Evolutionary conservation across 331 rosid genomes (phyloP), one percentile per base, ranked within the genome.

Genomic region (Phaseolus coccineus): DNA sequence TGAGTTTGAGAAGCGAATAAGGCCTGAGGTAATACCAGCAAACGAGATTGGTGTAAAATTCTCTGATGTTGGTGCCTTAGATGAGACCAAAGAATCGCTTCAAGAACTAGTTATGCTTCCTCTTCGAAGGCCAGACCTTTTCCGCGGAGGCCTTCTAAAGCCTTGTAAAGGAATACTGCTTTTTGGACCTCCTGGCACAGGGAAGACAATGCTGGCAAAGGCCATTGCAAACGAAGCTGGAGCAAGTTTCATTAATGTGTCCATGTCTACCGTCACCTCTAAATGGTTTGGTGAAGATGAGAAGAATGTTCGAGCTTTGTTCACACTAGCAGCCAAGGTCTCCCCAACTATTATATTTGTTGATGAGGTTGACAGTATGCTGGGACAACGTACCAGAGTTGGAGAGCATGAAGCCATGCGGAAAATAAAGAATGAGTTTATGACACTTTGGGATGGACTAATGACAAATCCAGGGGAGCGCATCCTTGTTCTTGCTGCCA

Each of bases 371-470:
- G 89, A 86, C 22, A 86, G 89, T 69, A 94, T 94, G 98, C 96
- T 94, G 30, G 98, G 97, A 35, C 94, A 94, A 80, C 71, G 98
- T 13, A 88, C 97, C 27, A 90, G 98, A 85, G 94, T 87, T 9
- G 99, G 99, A 76, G 98, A 95, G 87, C 99, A 95, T 73, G 99
- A 95, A 86, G 98, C 97, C 70, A 91, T 95, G 99, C 82, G 99
- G 30, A 95, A 95, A 86, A 95, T 95, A 52, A 95, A 95, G 85
- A 93, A 95, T 71, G 99, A 95, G 75, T 93, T 95, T 75, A 91
- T 93, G 98, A 70, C 88, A 65, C 97, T 88, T 40, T 91, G 98
- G 98, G 98, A 94, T 37, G 97, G 97, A 46, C 91, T 94, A 67
- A 55, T 81, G 88, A 79, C 94, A 51, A 90, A 85, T 68, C 83